Conservation (phyloP, 75 land plant species). For the Isoetes taiwanensis region DNA sequence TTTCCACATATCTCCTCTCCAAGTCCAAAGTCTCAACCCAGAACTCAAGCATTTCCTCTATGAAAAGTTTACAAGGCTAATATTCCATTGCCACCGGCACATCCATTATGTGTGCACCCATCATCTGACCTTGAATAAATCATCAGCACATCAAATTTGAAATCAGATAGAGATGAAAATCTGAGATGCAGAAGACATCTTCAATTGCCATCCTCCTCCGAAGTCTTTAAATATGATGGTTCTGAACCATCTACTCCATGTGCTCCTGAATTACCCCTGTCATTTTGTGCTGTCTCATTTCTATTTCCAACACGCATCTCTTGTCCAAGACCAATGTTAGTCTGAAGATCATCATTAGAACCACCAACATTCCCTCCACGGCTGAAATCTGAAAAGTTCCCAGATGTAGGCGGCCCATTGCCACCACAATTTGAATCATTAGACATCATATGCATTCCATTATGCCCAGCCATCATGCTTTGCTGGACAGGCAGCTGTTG, state of each 20-base stretch:
- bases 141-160: too few species aligned
- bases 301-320: not conserved
- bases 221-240: slow-evolving; percentile 22
- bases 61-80: too few species aligned
- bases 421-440: slow-evolving; percentile 26
- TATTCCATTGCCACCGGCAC: too few species aligned
- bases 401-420: slow-evolving; percentile 19
- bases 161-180: too few species aligned
- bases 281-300: too few species aligned
- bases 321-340: slow-evolving; percentile 10
- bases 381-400: slow-evolving; percentile 40
- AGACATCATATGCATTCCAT: slow-evolving; percentile 48
- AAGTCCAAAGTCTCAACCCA: too few species aligned
- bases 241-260: slow-evolving; percentile 19
- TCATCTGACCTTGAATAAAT: too few species aligned
- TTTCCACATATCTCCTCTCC: too few species aligned
- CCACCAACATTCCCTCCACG: slow-evolving; percentile 8
- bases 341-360: slow-evolving; percentile 9
- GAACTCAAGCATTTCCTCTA: too few species aligned
- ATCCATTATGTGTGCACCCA: too few species aligned
- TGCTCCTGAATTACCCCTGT: slow-evolving; percentile 3
- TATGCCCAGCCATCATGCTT: slow-evolving; percentile 44
- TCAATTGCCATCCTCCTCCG: too few species aligned
- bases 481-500: slow-evolving; percentile 54
- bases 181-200: too few species aligned